phyloP scores from a whole-genome alignment of 2,329 filamentous ascomycete species.

The Plectosphaerella sp. region DNA sequence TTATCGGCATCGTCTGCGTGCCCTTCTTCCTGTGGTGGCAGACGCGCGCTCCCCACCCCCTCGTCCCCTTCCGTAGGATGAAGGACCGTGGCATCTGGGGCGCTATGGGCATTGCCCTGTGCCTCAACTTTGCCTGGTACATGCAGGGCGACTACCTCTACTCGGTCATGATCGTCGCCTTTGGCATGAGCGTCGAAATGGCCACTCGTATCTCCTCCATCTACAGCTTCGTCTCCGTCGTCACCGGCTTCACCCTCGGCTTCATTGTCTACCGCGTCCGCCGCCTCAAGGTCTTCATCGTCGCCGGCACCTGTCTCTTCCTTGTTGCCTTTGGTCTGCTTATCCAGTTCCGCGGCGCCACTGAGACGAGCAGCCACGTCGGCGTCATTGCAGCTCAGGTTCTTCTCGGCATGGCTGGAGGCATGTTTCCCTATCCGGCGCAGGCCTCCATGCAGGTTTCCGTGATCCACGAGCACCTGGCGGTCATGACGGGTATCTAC shows the following conservation, averaged over 20 bases:
- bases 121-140: constrained; percentile 56
- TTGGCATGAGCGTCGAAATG: constrained; percentile 50
- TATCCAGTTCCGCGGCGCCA: constrained; percentile 57
- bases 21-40: constrained; percentile 49
- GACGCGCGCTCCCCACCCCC: constrained; percentile 42
- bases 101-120: constrained; percentile 52
- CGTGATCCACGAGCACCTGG: constrained; percentile 48
- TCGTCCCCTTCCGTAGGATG: constrained; percentile 56
- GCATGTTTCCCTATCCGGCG: constrained; percentile 52
- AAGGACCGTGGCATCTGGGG: constrained; percentile 63
- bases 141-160: constrained; percentile 62
- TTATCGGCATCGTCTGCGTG: constrained; percentile 40
- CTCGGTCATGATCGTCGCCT: constrained; percentile 57
- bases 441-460: constrained; percentile 39
- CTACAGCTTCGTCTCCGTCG: constrained; percentile 53
- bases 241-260: constrained; percentile 53
- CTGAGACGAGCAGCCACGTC: constrained; percentile 34
- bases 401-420: constrained; percentile 58
- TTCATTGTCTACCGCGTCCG: constrained; percentile 52
- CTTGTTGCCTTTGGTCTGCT: constrained; percentile 62
- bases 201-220: constrained; percentile 57
- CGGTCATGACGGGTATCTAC: constrained; percentile 60
- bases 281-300: constrained; percentile 60
- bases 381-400: constrained; percentile 61
- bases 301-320: constrained; percentile 55